Conservation (phyloP, 2,329 filamentous ascomycete species). For the Emergomyces pasteurianus region DNA sequence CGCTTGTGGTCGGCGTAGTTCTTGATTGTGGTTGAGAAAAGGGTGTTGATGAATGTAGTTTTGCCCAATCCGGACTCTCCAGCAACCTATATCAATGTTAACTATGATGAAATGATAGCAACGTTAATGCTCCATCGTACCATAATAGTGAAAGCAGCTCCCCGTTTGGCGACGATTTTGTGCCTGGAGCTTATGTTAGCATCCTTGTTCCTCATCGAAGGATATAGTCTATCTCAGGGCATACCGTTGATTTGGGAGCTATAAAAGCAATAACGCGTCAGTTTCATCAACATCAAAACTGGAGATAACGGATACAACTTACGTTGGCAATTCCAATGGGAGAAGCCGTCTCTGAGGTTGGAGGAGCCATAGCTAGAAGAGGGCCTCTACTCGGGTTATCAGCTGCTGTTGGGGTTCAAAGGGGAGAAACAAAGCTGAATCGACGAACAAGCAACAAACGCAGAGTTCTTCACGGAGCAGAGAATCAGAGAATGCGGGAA, state of each 20-base stretch:
- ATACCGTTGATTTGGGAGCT: constrained; percentile 60
- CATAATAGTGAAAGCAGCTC: constrained; percentile 99
- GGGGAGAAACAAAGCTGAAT: constrained; percentile 4
- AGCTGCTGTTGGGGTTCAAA: background rate
- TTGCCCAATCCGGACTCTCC: constrained; percentile 97
- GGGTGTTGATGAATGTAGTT: constrained; percentile 99
- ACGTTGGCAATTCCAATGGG: constrained; percentile 66
- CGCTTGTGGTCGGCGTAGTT: constrained; percentile 99
- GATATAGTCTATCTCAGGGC: constrained; percentile 29
- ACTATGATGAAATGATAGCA: constrained; percentile 8
- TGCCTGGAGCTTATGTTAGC: constrained; percentile 40
- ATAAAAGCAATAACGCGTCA: constrained; percentile 20
- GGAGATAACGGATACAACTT: constrained; percentile 26
- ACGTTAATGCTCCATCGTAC: constrained; percentile 39
- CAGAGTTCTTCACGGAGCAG: background rate
- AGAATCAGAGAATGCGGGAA: constrained; percentile 1
- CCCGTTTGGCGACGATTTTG: constrained; percentile 69
- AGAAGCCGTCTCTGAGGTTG: constrained; percentile 46
- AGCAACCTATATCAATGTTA: constrained; percentile 55
- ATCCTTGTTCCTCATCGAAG: background rate
- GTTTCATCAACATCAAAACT: constrained; percentile 10
- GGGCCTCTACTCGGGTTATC: background rate
- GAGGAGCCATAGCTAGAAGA: constrained; percentile 39
- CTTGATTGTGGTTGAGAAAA: constrained; percentile 99
- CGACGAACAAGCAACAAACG: background rate